phyloP scores from a whole-genome alignment of 2,329 filamentous ascomycete genomes.

The Dryadomyces quercivorus region DNA sequence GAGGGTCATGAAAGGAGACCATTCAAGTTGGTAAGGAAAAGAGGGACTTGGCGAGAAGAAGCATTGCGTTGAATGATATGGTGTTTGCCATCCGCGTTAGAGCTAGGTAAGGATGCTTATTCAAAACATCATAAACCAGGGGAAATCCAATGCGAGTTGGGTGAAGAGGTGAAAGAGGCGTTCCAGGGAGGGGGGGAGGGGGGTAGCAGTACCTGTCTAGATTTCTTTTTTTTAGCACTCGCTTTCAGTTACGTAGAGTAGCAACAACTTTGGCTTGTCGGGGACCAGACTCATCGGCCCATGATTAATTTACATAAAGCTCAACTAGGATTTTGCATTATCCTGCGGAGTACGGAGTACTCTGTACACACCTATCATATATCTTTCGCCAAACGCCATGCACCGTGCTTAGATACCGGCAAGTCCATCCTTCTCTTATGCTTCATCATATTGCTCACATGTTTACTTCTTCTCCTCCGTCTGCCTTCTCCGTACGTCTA shows the following conservation, averaged over 20 bases:
- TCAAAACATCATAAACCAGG: background rate
- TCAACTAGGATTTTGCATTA: background rate
- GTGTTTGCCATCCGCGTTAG: too few species aligned
- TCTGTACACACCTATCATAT: background rate
- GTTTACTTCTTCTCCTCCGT: constrained; percentile 2
- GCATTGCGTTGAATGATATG: background rate
- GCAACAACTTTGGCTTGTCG: background rate
- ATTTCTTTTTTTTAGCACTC: background rate
- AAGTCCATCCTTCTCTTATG: background rate
- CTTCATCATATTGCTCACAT: background rate
- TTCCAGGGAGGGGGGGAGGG: too few species aligned
- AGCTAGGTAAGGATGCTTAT: background rate
- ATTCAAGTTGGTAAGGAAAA: background rate
- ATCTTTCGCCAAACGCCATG: background rate
- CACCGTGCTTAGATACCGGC: background rate
- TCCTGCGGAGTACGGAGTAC: background rate
- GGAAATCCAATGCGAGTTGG: background rate
- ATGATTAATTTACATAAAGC: background rate
- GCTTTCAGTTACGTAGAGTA: background rate
- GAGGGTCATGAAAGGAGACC: constrained; percentile 6
- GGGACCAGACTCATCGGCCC: background rate
- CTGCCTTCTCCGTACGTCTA: constrained; percentile 44
- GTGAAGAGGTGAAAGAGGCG: background rate
- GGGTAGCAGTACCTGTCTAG: background rate
- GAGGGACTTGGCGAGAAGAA: background rate